These are phyloP conservation scores for Aspergillus fijiensis DNA, from an alignment of 2,329 filamentous ascomycete genomes.

Conservation along the genomic window DNA sequence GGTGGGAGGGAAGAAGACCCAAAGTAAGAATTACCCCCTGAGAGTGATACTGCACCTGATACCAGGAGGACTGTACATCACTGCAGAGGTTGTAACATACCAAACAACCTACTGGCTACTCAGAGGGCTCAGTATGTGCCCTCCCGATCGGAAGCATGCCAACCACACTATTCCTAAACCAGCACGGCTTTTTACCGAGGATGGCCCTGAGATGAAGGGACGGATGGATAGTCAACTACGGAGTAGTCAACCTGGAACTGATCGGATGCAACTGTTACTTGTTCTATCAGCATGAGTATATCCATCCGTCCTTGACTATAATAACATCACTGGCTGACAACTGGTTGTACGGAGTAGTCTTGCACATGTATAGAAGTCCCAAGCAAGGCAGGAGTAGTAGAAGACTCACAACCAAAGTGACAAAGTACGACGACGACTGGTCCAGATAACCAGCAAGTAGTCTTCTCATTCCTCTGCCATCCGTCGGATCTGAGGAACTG, in stretches of 20 bases:
- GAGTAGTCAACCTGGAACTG: not conserved
- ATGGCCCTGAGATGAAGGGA: not conserved
- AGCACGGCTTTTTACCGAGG: slow-evolving; percentile 18
- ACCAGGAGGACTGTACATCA: not conserved
- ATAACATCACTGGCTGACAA: no score
- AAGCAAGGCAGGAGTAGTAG: not conserved
- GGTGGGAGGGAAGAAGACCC: no score
- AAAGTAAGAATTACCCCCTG: not conserved
- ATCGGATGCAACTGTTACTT: not conserved
- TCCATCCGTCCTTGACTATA: no score
- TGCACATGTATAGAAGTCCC: not conserved
- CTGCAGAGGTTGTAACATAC: not conserved
- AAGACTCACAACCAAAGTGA: not conserved
- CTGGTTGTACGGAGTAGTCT: no score
- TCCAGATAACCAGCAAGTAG: no score
- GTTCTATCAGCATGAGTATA: no score
- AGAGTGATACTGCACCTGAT: not conserved
- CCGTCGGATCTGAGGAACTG: not conserved
- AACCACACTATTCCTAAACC: slow-evolving; percentile 5
- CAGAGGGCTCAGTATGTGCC: no score
- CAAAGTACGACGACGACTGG: not conserved
- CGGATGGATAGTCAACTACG: not conserved
- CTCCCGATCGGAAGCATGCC: slow-evolving; percentile 8
- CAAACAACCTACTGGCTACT: not conserved
- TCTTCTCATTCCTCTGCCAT: not conserved